Base-by-base conservation (phyloP, 2,329 filamentous ascomycete species). In the Fusarium incarnatum region DNA sequence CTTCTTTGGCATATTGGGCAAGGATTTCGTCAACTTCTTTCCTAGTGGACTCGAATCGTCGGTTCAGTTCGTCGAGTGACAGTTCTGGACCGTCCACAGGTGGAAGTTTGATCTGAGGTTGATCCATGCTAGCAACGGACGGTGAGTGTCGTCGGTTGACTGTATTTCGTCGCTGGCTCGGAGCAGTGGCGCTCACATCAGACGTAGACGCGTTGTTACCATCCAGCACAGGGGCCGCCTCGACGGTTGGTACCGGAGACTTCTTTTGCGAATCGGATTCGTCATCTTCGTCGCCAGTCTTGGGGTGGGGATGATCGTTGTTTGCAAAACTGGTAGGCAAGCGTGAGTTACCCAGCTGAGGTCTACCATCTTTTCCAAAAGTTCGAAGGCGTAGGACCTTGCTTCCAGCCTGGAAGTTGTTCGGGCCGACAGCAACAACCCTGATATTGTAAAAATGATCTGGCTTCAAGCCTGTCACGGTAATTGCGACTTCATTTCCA, bases 361-460 rank as follows among this genome's bases (percentile, higher is more conserved):
- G 89, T 30, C 86, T 86, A 57, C 88, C 89, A 79, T 91, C 89
- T 72, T 83, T 85, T 77, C 83, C 87, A 78, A 87, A 90, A 48
- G 96, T 98, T 73, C 92, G 89, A 57, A 99, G 85, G 57, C 96
- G 92, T 69, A 98, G 90, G 40, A 97, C 89, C 8, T 89, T 87
- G 79, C 96, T 98, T 40, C 93, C 92, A 1, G 94, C 94, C 77
- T 97, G 94, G 75, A 98, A 98, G 79, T 96, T 97, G 73, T 94
- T 94, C 30, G 91, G 89, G 50, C 95, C 97, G 56, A 98, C 92
- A 41, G 95, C 94, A 72, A 98, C 92, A 56, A 98, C 93, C 64
- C 95, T 91, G 28, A 99, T 91, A 71, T 97, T 97, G 81, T 98
- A 98, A 76, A 94, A 97, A 75, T 93, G 92, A 70, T 92, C 90